Evolutionary conservation across 768 basidiomycete genomes (phyloP), one percentile per base, ranked within the genome.

Genomic region (Naganishia onofrii): DNA sequence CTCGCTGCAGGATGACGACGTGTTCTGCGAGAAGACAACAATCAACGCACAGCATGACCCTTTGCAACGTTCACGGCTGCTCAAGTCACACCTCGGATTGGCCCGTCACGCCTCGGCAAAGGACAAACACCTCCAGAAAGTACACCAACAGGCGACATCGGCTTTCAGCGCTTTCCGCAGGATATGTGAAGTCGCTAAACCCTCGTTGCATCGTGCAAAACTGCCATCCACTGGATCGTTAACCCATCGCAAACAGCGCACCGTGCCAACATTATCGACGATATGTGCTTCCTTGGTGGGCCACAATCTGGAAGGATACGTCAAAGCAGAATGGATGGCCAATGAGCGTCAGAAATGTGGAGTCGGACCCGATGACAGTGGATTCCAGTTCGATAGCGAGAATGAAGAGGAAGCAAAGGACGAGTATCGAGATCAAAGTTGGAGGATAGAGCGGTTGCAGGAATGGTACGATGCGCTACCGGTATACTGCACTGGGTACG

Each of bases 401-500:
- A 42, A 63, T 7, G 38, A 63, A 6, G 38, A 63, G 1, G 60
- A 44, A 2, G 17, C 23, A n/a, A 36, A 63, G 42, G 36, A 63
- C 23, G 60, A 63, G 42, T 63, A 63, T 29, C 60, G 46, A 26
- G 60, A 63, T 44, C 60, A 63, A 29, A 63, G 42, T n/a, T 63
- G 60, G 60, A 26, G 60, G 29, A 63, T 63, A n/a, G 60, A 63
- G 42, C 60, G 60, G 42, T 63, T 63, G 60, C 60, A 63, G 26
- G 60, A 63, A 29, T 63, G 60, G 60, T 63, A 63, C 23, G 60
- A 63, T 46, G 60, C 60, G 42, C 28, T 63, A 26, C 60, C 60
- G 36, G 60, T 34, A 26, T 42, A 63, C 28, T 34, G 46, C 19
- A 21, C 28, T 63, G 60, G 60, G 60, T 63, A 26, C 38, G 60